Percentiles rank a stretch among this genome's conserved stretches.
Evolutionary conservation across 2,329 filamentous ascomycete genomes (phyloP).

Genomic region (Fusarium guadeloupense): DNA sequence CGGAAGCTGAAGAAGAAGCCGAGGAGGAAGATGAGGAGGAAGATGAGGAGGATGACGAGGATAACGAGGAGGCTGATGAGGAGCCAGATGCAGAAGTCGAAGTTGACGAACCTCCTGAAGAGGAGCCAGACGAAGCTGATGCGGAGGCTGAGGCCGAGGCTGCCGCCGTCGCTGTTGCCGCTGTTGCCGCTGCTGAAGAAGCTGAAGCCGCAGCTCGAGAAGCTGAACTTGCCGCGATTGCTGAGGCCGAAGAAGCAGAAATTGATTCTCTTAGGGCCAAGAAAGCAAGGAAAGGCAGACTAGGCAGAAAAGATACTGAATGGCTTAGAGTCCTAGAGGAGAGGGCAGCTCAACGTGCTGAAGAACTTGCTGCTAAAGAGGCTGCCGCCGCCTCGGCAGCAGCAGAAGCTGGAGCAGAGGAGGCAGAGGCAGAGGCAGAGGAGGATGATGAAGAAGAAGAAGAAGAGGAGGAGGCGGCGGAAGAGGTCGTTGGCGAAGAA

Average conservation of each 20-base stretch:
- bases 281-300: constrained; percentile 37
- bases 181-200: constrained; percentile 1
- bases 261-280: constrained; percentile 30
- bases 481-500: too few relatives aligned
- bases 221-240: constrained; percentile 35
- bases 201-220: constrained; percentile 39
- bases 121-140: too few relatives aligned
- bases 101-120: too few relatives aligned
- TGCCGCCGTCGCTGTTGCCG: constrained; percentile 19
- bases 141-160: too few relatives aligned
- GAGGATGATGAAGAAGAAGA: constrained; percentile 5
- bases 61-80: constrained; percentile 1
- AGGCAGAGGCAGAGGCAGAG: constrained; percentile 32
- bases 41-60: constrained; percentile 26
- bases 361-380: constrained; percentile 38
- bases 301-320: constrained; percentile 40
- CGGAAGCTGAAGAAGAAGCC: constrained; percentile 23
- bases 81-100: too few relatives aligned
- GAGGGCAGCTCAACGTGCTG: constrained; percentile 26
- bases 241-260: constrained; percentile 28
- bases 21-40: not conserved
- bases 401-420: constrained; percentile 7
- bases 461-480: not conserved
- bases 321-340: constrained; percentile 30
- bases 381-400: constrained; percentile 27